A percentile compares a stretch with the other conserved stretches of the same genome.
phyloP scores from a whole-genome alignment of 768 basidiomycete genomes.

The Coprinellus micaceus region DNA sequence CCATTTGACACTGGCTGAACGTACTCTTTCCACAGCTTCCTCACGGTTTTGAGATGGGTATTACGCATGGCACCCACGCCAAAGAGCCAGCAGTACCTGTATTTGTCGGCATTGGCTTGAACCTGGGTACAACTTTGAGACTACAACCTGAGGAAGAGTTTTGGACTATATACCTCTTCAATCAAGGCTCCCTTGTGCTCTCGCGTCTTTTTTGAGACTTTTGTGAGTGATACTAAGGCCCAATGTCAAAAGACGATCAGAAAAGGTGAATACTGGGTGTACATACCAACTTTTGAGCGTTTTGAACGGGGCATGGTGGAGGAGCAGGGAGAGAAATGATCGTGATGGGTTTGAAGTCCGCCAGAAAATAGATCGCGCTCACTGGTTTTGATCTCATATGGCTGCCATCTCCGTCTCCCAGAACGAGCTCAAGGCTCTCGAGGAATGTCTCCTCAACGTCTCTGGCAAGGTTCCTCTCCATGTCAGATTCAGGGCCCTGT shows the following conservation, averaged over 20 bases:
- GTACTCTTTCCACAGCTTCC: conserved; percentile 90
- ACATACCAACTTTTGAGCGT: conserved; percentile 82
- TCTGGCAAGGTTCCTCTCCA: conserved; percentile 74
- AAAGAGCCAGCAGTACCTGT: conserved; percentile 94
- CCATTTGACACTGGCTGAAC: conserved; percentile 21
- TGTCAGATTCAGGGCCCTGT: conserved; percentile 85
- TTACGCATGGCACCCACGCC: conserved; percentile 95
- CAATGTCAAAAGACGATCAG: conserved; percentile 11
- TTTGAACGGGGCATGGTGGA: conserved; percentile 82
- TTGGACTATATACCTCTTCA: conserved; percentile 53
- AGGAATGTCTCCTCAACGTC: conserved; percentile 74
- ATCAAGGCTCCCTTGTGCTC: conserved; percentile 87
- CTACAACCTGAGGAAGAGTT: background rate
- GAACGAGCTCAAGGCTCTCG: conserved; percentile 60
- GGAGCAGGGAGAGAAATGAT: conserved; percentile 17
- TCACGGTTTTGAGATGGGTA: conserved; percentile 88
- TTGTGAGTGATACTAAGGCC: conserved; percentile 79
- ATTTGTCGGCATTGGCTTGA: conserved; percentile 81
- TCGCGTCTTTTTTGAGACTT: conserved; percentile 89
- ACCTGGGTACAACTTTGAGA: conserved; percentile 45
- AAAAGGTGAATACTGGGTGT: conserved; percentile 6
- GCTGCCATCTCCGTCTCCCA: conserved; percentile 34
- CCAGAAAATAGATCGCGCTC: conserved; percentile 28
- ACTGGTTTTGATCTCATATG: conserved; percentile 22
- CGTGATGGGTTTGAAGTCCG: conserved; percentile 45